Evolutionary conservation across 768 basidiomycete genomes (phyloP).

Genomic region (Favolaschia claudopus): DNA sequence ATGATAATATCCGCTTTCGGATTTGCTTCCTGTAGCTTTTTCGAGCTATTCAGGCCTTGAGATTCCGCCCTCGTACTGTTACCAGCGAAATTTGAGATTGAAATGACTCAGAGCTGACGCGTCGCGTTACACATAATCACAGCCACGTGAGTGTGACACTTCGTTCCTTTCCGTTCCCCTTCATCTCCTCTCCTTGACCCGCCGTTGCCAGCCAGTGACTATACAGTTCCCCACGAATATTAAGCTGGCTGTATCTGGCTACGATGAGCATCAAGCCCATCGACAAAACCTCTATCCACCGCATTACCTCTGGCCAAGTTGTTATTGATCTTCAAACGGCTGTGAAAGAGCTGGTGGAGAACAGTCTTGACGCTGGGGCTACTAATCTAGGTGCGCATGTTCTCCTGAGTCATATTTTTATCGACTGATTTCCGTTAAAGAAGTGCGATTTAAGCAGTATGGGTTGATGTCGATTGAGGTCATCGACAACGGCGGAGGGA

Average conservation of each 20-base stretch:
- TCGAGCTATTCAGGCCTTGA: too few species aligned
- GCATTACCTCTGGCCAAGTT: constrained; percentile 94
- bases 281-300: constrained; percentile 80
- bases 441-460: constrained; percentile 89
- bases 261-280: constrained; percentile 63
- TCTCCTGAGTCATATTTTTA: not conserved
- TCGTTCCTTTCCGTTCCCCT: not conserved
- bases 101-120: too few species aligned
- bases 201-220: too few species aligned
- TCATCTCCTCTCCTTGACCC: not conserved
- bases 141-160: not conserved
- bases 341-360: constrained; percentile 96
- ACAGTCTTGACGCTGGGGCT: constrained; percentile 92
- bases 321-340: constrained; percentile 93
- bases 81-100: too few species aligned
- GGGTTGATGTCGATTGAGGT: constrained; percentile 87
- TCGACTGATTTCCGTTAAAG: constrained; percentile 46
- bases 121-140: not conserved
- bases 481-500: constrained; percentile 91
- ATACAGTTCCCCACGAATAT: too few species aligned
- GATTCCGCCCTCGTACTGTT: too few species aligned
- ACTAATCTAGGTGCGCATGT: constrained; percentile 75
- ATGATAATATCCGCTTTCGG: too few species aligned
- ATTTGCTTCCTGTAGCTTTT: too few species aligned
- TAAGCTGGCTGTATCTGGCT: too few species aligned